Evolutionary conservation across 2,329 filamentous ascomycete genomes (phyloP).

Genomic region (Clonostachys byssicola): DNA sequence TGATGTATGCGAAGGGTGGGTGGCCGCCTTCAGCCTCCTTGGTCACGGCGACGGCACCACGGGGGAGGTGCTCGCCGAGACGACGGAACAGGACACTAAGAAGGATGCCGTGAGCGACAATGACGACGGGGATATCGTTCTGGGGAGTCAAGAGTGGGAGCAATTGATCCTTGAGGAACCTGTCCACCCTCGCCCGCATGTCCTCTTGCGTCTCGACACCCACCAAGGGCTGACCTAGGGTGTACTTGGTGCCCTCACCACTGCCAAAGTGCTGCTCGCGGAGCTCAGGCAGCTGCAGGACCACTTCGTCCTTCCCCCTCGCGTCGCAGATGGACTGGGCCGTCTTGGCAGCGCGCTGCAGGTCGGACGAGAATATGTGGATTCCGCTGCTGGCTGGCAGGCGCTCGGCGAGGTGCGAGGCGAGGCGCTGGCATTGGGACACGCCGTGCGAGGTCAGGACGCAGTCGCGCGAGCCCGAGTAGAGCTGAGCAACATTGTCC

Average conservation of each 20-base stretch:
- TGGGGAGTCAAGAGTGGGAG: constrained; percentile 36
- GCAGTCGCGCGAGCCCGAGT: constrained; percentile 78
- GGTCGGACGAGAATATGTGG: constrained; percentile 74
- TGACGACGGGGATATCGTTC: constrained; percentile 36
- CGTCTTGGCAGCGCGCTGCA: constrained; percentile 70
- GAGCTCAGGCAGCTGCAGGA: constrained; percentile 35
- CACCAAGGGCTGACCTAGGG: constrained; percentile 21
- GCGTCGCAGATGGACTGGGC: constrained; percentile 61
- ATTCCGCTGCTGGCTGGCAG: constrained; percentile 31
- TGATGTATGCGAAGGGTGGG: not conserved
- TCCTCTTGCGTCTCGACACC: constrained; percentile 65
- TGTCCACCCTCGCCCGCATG: constrained; percentile 60
- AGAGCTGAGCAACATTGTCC: constrained; percentile 77
- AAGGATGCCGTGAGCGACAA: constrained; percentile 83
- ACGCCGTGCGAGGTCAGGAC: constrained; percentile 77
- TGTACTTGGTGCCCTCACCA: constrained; percentile 62
- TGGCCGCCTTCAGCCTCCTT: not conserved
- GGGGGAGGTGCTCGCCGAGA: constrained; percentile 49
- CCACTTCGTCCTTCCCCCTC: constrained; percentile 27
- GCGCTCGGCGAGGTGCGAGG: constrained; percentile 47
- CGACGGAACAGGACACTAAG: constrained; percentile 64
- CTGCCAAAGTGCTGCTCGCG: constrained; percentile 74
- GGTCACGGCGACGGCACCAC: constrained; percentile 5
- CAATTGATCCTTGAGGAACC: constrained; percentile 64
- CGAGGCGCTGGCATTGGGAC: constrained; percentile 72